These are phyloP conservation scores for Coelastrella sp. DNA, from an alignment of 139 green algal genomes.

Conservation along the genomic window DNA sequence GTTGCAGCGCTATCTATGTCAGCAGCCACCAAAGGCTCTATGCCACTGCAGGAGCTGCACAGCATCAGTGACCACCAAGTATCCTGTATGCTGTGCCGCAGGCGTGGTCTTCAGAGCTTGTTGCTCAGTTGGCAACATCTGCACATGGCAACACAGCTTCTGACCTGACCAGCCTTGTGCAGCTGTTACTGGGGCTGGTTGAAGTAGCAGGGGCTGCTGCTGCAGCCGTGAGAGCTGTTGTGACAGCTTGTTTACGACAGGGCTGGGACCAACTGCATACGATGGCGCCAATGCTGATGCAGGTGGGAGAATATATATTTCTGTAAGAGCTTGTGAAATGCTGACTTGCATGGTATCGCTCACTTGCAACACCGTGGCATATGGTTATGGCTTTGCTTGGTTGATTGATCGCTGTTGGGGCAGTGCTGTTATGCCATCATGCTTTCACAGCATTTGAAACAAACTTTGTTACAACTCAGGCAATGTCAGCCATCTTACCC, in stretches of 20 bases:
- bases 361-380: too few relatives aligned
- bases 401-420: neutral
- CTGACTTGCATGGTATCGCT: too few relatives aligned
- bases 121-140: neutral
- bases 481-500: neutral
- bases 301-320: neutral
- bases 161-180: neutral
- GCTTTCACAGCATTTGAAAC: neutral
- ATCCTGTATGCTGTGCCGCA: neutral
- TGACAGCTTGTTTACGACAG: neutral
- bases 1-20: too few relatives aligned
- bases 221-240: constrained; percentile 9
- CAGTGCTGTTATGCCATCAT: too few relatives aligned
- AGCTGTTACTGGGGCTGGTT: constrained; percentile 15
- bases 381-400: neutral
- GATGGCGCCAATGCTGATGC: neutral
- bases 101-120: constrained; percentile 6
- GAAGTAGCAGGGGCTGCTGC: neutral
- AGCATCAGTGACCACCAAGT: neutral
- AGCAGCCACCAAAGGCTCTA: neutral
- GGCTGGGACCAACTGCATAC: constrained; percentile 2
- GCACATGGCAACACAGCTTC: neutral
- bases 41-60: neutral
- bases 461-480: neutral
- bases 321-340: neutral